These are phyloP conservation scores for Kwoniella sp. DNA, from an alignment of 768 basidiomycete species.

Conservation along the genomic window DNA sequence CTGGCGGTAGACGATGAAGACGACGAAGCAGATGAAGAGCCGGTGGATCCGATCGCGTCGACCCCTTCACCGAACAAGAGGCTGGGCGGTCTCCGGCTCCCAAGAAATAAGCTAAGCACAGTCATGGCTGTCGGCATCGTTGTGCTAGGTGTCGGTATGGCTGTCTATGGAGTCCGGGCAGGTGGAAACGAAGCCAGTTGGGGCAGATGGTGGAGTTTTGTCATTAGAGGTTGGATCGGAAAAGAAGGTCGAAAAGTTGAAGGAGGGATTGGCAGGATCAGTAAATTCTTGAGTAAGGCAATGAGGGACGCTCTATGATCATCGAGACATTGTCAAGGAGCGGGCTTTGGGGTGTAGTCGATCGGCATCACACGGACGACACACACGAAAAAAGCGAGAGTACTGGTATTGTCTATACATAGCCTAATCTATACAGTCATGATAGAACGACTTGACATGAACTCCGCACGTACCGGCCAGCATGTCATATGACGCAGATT, in stretches of 20 bases:
- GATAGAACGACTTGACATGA: too few relatives aligned
- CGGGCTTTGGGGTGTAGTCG: too few relatives aligned
- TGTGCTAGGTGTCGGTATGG: constrained; percentile 37
- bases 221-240: constrained; percentile 27
- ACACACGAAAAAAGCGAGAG: too few relatives aligned
- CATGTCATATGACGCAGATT: too few relatives aligned
- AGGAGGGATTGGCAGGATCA: background rate
- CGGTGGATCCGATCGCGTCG: background rate
- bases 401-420: too few relatives aligned
- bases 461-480: too few relatives aligned
- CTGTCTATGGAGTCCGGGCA: constrained; percentile 31
- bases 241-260: background rate
- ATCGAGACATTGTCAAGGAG: too few relatives aligned
- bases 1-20: constrained; percentile 32
- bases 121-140: constrained; percentile 34
- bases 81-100: constrained; percentile 16
- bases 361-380: too few relatives aligned
- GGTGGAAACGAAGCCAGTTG: constrained; percentile 28
- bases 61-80: background rate
- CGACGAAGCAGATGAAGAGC: constrained; percentile 30
- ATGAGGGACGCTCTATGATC: constrained; percentile 6
- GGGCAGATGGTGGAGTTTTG: constrained; percentile 40
- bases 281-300: background rate
- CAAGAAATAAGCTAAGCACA: constrained; percentile 29
- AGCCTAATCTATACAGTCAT: too few relatives aligned